These are phyloP conservation scores for Rhodotorula sp. DNA, from an alignment of 1,284 basidiomycete species.

Conservation along the genomic window DNA sequence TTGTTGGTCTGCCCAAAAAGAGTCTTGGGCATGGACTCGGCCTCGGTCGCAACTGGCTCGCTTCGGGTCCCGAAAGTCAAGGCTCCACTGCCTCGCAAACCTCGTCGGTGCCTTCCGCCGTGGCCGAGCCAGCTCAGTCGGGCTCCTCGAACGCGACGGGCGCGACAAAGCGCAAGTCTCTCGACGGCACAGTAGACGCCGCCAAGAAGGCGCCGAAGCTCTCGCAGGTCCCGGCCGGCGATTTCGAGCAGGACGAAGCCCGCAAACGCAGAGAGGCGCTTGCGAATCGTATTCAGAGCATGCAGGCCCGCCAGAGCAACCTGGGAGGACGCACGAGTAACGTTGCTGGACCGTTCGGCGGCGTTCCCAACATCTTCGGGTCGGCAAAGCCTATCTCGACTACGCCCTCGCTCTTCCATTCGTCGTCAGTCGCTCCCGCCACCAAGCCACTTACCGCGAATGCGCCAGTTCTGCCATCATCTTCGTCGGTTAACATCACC, in stretches of 20 bases:
- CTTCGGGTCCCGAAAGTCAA: constrained; percentile 21
- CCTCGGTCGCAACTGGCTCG: constrained; percentile 26
- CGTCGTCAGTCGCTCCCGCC: not conserved
- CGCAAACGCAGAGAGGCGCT: constrained; percentile 22
- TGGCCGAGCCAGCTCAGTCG: constrained; percentile 4
- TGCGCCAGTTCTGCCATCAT: not conserved
- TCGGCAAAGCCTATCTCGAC: constrained; percentile 2
- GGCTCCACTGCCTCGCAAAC: constrained; percentile 7
- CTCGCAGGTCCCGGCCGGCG: constrained; percentile 5
- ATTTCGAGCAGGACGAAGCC: constrained; percentile 12
- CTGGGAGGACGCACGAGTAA: constrained; percentile 24
- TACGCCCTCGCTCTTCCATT: constrained; percentile 5
- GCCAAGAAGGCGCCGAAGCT: constrained; percentile 26
- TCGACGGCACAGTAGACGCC: constrained; percentile 9
- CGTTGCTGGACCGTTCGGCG: constrained; percentile 10
- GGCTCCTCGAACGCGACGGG: constrained; percentile 21
- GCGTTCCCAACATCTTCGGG: constrained; percentile 4
- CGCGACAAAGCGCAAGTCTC: constrained; percentile 38
- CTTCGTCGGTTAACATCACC: not conserved
- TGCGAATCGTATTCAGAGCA: constrained; percentile 23
- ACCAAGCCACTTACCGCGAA: not conserved
- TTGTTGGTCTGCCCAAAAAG: constrained; percentile 42
- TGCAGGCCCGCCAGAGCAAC: constrained; percentile 31
- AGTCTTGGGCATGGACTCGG: constrained; percentile 40
- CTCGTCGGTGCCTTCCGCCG: not conserved